phyloP scores from a whole-genome alignment of 176 grass and related monocot species.

The Oryza nivara region DNA sequence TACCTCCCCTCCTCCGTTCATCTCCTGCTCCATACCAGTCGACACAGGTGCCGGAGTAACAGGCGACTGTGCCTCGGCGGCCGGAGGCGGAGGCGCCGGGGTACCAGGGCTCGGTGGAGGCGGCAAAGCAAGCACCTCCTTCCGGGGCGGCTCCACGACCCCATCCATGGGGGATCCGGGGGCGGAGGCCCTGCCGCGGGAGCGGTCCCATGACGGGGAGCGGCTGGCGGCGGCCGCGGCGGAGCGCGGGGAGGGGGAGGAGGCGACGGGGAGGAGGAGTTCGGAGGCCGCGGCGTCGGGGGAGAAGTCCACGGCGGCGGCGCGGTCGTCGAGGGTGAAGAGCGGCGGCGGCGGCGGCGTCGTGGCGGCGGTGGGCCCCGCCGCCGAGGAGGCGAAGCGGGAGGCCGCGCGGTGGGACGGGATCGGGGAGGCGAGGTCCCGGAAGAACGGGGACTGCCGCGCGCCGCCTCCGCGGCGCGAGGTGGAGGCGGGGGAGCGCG shows the following conservation, averaged over 20 bases:
- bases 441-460: slow-evolving; percentile 77
- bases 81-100: slow-evolving; percentile 24
- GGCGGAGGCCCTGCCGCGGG: slow-evolving; percentile 35
- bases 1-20: slow-evolving; percentile 41
- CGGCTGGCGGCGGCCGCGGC: slow-evolving; percentile 32
- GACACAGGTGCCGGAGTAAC: slow-evolving; percentile 46
- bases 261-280: slow-evolving; percentile 54
- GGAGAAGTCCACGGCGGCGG: slow-evolving; percentile 59
- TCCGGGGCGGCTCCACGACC: slow-evolving; percentile 43
- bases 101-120: slow-evolving; percentile 42
- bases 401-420: slow-evolving; percentile 54
- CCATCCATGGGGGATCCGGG: slow-evolving; percentile 54
- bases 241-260: slow-evolving; percentile 50
- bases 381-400: slow-evolving; percentile 43
- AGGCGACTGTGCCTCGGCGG: slow-evolving; percentile 54
- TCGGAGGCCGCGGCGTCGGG: slow-evolving; percentile 64
- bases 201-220: slow-evolving; percentile 53
- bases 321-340: slow-evolving; percentile 81
- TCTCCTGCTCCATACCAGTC: slow-evolving; percentile 33
- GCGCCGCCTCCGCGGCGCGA: slow-evolving; percentile 38
- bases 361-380: background rate
- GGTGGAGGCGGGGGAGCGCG: slow-evolving; percentile 44
- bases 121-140: slow-evolving; percentile 53
- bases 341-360: slow-evolving; percentile 65
- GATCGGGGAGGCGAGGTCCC: slow-evolving; percentile 68